Base-by-base conservation (phyloP, 83 land plant genomes). In the Diphasiastrum complanatum region DNA sequence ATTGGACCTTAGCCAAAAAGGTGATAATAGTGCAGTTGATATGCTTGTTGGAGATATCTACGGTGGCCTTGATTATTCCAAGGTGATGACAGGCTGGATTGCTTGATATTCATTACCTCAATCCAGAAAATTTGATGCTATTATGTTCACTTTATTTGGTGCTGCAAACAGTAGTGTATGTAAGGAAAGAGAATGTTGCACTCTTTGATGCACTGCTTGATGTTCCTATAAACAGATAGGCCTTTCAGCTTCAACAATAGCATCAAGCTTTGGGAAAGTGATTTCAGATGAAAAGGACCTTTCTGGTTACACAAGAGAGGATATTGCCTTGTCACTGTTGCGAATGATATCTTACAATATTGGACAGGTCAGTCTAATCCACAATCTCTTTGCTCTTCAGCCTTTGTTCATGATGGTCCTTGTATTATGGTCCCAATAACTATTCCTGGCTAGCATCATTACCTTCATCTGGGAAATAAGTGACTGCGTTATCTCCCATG, bases 41-140 rank as follows among this genome's bases (percentile, higher is more conserved):
- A 93, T 93, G 98, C 89, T 93, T 53, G 98, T 93, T 63, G 96
- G 96, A 30, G 98, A 93, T 48, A 93, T 93, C 12, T 93, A 83
- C 78, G 91, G 98, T 49, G 98, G 96, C 24, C 65, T 79, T 50
- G 96, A 93, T 51, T 88, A 88, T 58, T 66, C 82, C 47, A 93
- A 93, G 96, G 96, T 85, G 1, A 41, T n/a, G n/a, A n/a, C n/a
- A n/a, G n/a, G 45, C 12, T 41, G 18, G 12, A 0, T 41, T 14
- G 45, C n/a, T 41, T 0, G 45, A 14, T 41, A 14, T 41, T 41
- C 1, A 14, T 18, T 41, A 14, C n/a, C 45, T 14, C n/a, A 41
- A 41, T 41, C 45, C 45, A 18, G 45, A 18, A 18, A 0, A 14
- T 41, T 14, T 18, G 18, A 41, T 18, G 1, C n/a, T 41, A 14